Conservation (phyloP, 2,329 filamentous ascomycete species). For the Macrophomina tecta region DNA sequence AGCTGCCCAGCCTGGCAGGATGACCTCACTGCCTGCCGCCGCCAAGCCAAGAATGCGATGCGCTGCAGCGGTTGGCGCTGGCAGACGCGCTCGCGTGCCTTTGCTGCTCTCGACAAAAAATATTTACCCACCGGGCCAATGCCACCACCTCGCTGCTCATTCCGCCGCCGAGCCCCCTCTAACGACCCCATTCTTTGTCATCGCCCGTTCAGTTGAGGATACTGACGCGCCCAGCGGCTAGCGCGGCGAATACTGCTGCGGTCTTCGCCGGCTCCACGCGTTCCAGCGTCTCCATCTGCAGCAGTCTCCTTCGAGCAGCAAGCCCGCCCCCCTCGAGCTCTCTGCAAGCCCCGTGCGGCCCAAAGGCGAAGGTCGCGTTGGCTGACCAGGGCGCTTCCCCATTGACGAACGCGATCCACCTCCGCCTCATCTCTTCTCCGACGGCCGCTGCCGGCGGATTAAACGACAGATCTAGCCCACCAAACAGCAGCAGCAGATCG, state of each 20-base stretch:
- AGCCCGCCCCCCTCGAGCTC: conserved; percentile 43
- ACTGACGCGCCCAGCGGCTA: conserved; percentile 51
- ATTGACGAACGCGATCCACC: conserved; percentile 50
- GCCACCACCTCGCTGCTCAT: not conserved
- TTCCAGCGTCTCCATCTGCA: conserved; percentile 40
- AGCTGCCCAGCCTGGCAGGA: not conserved
- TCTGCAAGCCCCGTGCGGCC: conserved; percentile 46
- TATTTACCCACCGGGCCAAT: conserved; percentile 21
- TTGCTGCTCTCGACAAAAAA: conserved; percentile 9
- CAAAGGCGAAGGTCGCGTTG: conserved; percentile 45
- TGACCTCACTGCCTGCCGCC: conserved; percentile 11
- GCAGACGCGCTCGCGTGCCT: conserved; percentile 7
- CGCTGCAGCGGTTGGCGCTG: conserved; percentile 4
- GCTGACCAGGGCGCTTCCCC: conserved; percentile 46
- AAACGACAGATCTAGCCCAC: conserved; percentile 46
- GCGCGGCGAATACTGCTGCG: conserved; percentile 39
- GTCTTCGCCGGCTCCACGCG: conserved; percentile 40
- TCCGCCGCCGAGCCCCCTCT: not conserved
- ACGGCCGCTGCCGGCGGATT: conserved; percentile 43
- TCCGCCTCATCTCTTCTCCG: conserved; percentile 46
- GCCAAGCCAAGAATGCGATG: conserved; percentile 21
- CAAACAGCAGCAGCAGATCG: conserved; percentile 55
- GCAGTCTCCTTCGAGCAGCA: conserved; percentile 41
- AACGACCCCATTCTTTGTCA: conserved; percentile 8
- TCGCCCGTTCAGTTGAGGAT: conserved; percentile 32